A percentile compares a stretch with the other conserved stretches of the same genome.
Conservation (phyloP, 148 eudicot species). For the Beta vulgaris region DNA sequence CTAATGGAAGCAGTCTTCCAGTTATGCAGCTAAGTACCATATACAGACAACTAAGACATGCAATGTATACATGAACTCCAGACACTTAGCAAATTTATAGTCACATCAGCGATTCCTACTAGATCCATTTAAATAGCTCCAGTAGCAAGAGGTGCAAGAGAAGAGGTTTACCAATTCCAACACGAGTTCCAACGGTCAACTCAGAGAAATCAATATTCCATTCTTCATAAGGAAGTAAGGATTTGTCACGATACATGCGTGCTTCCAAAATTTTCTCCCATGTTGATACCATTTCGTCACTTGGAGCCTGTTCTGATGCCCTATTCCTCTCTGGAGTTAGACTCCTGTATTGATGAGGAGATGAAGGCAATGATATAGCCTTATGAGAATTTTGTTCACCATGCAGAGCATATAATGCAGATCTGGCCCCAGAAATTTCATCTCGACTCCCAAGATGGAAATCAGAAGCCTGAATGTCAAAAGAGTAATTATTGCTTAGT, state of each 20-base stretch:
- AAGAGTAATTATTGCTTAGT: not conserved
- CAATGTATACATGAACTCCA: not conserved
- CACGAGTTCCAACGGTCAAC: constrained; percentile 92
- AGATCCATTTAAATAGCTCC: not conserved
- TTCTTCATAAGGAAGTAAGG: constrained; percentile 80
- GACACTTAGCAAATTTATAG: not conserved
- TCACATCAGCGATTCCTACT: constrained; percentile 6
- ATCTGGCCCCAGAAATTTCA: constrained; percentile 53
- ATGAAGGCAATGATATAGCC: constrained; percentile 91
- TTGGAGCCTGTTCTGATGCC: constrained; percentile 33
- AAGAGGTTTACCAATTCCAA: constrained; percentile 78
- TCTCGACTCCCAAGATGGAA: constrained; percentile 47
- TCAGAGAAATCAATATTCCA: constrained; percentile 97
- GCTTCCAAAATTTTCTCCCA: constrained; percentile 81
- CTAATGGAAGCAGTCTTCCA: no score
- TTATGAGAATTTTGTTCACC: constrained; percentile 70
- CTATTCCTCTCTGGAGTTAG: constrained; percentile 49
- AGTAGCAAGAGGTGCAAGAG: constrained; percentile 2
- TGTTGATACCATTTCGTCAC: constrained; percentile 59
- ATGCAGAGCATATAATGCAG: constrained; percentile 44
- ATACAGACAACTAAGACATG: not conserved
- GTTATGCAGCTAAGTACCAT: not conserved
- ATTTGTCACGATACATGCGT: constrained; percentile 63
- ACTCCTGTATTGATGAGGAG: constrained; percentile 73
- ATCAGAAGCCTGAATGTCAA: constrained; percentile 47